phyloP scores from a whole-genome alignment of 192 early-diverging fungal species.

The Endogone sp. region DNA sequence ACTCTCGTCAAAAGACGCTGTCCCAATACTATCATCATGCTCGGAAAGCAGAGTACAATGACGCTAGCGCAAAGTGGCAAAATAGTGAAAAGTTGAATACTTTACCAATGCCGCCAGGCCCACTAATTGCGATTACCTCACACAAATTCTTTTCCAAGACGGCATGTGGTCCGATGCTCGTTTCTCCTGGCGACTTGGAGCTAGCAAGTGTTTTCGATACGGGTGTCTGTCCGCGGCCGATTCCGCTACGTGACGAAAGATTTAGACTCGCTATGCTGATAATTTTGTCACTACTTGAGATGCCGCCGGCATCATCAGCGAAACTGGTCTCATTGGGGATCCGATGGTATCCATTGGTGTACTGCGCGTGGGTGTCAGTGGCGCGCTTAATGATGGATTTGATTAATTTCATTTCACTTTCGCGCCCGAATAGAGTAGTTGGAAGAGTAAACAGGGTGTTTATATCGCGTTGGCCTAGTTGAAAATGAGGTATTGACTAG shows the following conservation, averaged over 20 bases:
- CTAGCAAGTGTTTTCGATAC: too few species aligned
- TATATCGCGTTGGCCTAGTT: conserved; percentile 21
- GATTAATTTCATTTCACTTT: conserved; percentile 15
- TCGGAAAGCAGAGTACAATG: too few species aligned
- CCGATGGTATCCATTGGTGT: not conserved
- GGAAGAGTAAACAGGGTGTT: conserved; percentile 24
- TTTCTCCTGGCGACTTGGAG: too few species aligned
- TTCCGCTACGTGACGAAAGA: not conserved
- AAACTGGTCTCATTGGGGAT: too few species aligned
- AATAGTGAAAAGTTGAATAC: not conserved
- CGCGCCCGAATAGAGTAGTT: conserved; percentile 17
- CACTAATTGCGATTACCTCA: conserved; percentile 11
- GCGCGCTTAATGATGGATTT: conserved; percentile 17
- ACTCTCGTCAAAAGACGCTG: too few species aligned
- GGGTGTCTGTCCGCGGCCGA: not conserved
- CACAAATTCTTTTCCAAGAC: not conserved
- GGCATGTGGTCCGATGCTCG: too few species aligned
- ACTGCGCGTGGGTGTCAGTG: conserved; percentile 6
- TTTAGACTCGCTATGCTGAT: not conserved
- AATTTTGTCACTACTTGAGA: not conserved
- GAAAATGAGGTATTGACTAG: conserved; percentile 18
- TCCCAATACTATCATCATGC: too few species aligned
- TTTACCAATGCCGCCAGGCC: conserved; percentile 18
- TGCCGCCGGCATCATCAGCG: too few species aligned
- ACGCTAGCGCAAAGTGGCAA: too few species aligned